These are phyloP conservation scores for Citrullus amarus DNA, from an alignment of 306 rosid species.

Conservation along the genomic window DNA sequence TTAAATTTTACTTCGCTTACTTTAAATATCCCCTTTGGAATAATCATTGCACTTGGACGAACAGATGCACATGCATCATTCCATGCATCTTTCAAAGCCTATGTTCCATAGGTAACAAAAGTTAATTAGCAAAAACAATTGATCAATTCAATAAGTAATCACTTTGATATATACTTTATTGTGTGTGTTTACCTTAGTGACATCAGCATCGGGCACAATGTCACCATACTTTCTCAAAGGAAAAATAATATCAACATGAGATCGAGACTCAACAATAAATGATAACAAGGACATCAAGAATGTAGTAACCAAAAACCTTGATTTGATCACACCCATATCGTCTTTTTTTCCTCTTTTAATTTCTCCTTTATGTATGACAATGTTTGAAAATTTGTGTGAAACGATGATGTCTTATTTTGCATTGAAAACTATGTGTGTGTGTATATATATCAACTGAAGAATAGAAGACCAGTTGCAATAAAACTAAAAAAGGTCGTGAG, in stretches of 20 bases:
- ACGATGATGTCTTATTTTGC: no score
- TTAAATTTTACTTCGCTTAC: background rate
- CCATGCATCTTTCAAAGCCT: no score
- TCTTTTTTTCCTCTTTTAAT: background rate
- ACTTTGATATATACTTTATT: background rate
- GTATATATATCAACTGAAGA: background rate
- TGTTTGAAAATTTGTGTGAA: background rate
- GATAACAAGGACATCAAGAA: background rate
- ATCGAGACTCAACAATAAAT: background rate
- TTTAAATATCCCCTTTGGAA: background rate
- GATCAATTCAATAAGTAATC: background rate
- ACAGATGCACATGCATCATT: no score
- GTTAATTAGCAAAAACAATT: no score
- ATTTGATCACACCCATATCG: background rate
- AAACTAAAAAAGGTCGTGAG: no score
- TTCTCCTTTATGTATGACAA: no score
- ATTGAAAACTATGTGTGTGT: background rate
- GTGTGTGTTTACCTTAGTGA: background rate
- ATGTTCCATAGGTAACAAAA: no score
- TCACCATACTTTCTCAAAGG: conserved; percentile 13
- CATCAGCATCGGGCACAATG: background rate
- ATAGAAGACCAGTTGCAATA: background rate
- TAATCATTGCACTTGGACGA: background rate
- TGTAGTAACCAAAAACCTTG: background rate
- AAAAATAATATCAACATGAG: background rate